A percentile compares a stretch with the other conserved stretches of the same genome.
These are phyloP conservation scores for Penicillium sp. DNA, from an alignment of 2,329 filamentous ascomycete genomes.

Conservation along the genomic window DNA sequence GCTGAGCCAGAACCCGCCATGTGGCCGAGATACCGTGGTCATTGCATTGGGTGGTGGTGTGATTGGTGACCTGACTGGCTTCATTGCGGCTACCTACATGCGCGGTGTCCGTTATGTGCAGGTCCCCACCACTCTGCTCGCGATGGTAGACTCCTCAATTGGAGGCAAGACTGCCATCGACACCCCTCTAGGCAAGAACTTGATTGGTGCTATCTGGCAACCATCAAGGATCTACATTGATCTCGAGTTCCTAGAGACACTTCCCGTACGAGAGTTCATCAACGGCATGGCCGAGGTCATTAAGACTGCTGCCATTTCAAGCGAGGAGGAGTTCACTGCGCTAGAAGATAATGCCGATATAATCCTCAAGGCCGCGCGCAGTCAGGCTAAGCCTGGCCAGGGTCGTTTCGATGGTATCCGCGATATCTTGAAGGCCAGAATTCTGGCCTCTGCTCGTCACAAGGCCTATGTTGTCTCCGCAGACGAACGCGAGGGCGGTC, in stretches of 20 bases:
- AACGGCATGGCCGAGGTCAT: constrained; percentile 99
- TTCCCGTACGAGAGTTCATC: constrained; percentile 90
- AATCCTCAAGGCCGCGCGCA: constrained; percentile 75
- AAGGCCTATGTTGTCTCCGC: constrained; percentile 94
- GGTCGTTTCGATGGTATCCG: constrained; percentile 73
- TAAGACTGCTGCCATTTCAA: constrained; percentile 97
- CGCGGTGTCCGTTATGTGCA: constrained; percentile 94
- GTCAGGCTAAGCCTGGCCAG: constrained; percentile 61
- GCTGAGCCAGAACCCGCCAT: constrained; percentile 78
- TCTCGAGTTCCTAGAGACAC: constrained; percentile 84
- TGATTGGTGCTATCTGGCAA: constrained; percentile 97
- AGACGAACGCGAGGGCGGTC: constrained; percentile 91
- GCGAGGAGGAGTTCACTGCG: constrained; percentile 81
- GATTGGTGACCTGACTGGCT: constrained; percentile 97
- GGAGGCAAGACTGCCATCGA: constrained; percentile 99
- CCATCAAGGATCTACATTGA: constrained; percentile 94
- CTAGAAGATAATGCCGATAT: constrained; percentile 80
- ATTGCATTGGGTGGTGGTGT: constrained; percentile 95
- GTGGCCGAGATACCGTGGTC: constrained; percentile 91
- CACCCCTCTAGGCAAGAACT: constrained; percentile 92
- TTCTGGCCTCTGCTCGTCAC: constrained; percentile 87
- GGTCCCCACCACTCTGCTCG: constrained; percentile 89
- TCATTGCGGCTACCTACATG: constrained; percentile 98
- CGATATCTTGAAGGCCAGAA: constrained; percentile 74
- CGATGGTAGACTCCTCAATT: constrained; percentile 99